Conservation (phyloP, 192 early-diverging fungal species). For the Rhizophagus clarus region DNA sequence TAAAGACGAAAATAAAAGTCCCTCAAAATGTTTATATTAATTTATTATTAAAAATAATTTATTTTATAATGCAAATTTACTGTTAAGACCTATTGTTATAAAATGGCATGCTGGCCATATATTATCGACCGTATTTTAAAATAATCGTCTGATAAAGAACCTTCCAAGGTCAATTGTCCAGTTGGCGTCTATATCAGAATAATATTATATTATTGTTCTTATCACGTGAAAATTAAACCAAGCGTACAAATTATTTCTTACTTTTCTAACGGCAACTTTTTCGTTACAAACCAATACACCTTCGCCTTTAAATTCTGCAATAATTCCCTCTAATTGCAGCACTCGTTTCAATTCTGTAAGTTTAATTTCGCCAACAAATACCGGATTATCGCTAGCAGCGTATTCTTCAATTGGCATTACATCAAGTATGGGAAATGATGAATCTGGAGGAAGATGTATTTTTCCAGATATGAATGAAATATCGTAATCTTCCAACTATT, state of each 20-base stretch:
- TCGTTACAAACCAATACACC: constrained; percentile 86
- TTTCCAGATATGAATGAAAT: constrained; percentile 77
- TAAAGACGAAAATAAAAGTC: neutral
- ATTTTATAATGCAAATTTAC: neutral
- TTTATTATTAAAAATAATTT: neutral
- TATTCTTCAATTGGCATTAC: constrained; percentile 50
- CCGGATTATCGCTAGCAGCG: constrained; percentile 52
- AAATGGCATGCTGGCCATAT: constrained; percentile 73
- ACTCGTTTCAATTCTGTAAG: constrained; percentile 80
- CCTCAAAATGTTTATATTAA: too few relatives aligned
- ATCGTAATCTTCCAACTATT: constrained; percentile 73
- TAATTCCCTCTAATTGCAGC: constrained; percentile 71
- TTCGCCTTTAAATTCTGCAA: constrained; percentile 80
- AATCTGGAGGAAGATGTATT: constrained; percentile 64
- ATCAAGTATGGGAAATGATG: constrained; percentile 75
- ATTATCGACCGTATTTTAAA: constrained; percentile 69
- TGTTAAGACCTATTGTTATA: constrained; percentile 46
- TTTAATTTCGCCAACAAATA: constrained; percentile 84
- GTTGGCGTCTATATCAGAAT: constrained; percentile 37
- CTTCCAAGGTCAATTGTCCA: constrained; percentile 61
- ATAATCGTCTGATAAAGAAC: constrained; percentile 66
- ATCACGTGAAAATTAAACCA: neutral
- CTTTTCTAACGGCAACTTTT: constrained; percentile 68
- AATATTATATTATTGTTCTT: neutral
- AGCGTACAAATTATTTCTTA: constrained; percentile 33